Conservation (phyloP, 2,329 filamentous ascomycete genomes). For the Pseudogymnoascus sp. region DNA sequence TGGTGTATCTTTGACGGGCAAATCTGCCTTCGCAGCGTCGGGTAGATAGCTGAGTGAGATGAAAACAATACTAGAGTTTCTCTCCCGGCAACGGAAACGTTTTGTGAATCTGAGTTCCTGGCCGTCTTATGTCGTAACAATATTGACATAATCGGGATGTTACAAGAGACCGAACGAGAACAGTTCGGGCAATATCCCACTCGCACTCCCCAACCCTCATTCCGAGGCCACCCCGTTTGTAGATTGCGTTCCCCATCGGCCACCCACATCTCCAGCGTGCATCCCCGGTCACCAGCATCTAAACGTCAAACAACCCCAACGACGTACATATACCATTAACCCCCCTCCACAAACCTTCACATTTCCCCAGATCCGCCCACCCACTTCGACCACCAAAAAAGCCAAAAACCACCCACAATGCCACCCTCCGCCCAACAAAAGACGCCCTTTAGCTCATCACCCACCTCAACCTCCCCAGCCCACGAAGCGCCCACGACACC, state of each 20-base stretch:
- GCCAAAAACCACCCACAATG: neutral
- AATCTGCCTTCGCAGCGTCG: neutral
- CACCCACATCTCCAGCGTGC: neutral
- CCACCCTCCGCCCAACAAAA: neutral
- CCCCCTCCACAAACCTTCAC: neutral
- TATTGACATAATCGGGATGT: neutral
- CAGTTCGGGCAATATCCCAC: neutral
- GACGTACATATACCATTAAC: neutral
- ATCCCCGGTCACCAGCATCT: neutral
- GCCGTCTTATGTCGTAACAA: neutral
- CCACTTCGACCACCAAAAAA: neutral
- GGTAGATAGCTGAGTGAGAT: neutral
- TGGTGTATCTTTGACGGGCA: neutral
- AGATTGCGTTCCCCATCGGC: neutral
- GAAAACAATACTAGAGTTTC: constrained; percentile 2
- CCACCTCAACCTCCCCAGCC: neutral
- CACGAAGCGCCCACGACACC: neutral
- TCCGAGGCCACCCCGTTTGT: neutral
- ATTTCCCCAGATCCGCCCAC: neutral
- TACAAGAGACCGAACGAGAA: neutral
- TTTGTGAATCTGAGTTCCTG: neutral
- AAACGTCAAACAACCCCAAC: neutral
- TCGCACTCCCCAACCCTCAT: neutral
- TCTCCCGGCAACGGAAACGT: neutral
- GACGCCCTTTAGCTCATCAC: neutral